Evolutionary conservation across 495 filamentous ascomycete species (phyloP).

Genomic region (Hypoxylon intermedium): DNA sequence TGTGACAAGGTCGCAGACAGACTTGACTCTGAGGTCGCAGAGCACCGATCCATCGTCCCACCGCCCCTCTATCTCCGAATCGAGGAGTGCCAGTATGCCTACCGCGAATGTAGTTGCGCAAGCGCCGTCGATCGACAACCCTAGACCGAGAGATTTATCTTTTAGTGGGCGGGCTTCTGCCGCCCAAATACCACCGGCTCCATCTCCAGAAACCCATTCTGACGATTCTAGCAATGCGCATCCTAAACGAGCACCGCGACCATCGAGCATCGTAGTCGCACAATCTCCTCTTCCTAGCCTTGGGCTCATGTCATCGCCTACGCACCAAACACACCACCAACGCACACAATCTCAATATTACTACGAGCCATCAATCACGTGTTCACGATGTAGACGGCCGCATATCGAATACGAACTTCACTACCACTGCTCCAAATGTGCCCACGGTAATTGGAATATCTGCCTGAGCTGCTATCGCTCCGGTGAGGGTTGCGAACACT

Average conservation of each 20-base stretch:
- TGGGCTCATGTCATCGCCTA: slow-evolving; percentile 37
- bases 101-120: slow-evolving; percentile 11
- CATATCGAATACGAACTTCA: slow-evolving; percentile 84
- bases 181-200: slow-evolving; percentile 28
- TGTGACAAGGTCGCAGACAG: slow-evolving; percentile 64
- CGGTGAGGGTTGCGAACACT: slow-evolving; percentile 76
- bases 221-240: slow-evolving; percentile 31
- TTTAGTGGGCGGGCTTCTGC: slow-evolving; percentile 41
- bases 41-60: slow-evolving; percentile 41
- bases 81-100: slow-evolving; percentile 48
- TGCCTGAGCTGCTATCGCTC: slow-evolving; percentile 79
- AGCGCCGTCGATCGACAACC: slow-evolving; percentile 1
- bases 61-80: slow-evolving; percentile 50
- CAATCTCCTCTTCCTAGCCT: slow-evolving; percentile 43
- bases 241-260: slow-evolving; percentile 32
- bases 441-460: slow-evolving; percentile 73
- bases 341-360: slow-evolving; percentile 56
- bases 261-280: slow-evolving; percentile 28
- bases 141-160: slow-evolving; percentile 36
- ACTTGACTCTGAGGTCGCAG: slow-evolving; percentile 59
- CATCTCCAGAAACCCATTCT: slow-evolving; percentile 28
- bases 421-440: slow-evolving; percentile 75
- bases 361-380: slow-evolving; percentile 74
- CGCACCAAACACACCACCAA: slow-evolving; percentile 38
- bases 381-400: slow-evolving; percentile 67